Base-by-base conservation (phyloP, 2,329 filamentous ascomycete genomes). In the Camptophora hylomeconis region DNA sequence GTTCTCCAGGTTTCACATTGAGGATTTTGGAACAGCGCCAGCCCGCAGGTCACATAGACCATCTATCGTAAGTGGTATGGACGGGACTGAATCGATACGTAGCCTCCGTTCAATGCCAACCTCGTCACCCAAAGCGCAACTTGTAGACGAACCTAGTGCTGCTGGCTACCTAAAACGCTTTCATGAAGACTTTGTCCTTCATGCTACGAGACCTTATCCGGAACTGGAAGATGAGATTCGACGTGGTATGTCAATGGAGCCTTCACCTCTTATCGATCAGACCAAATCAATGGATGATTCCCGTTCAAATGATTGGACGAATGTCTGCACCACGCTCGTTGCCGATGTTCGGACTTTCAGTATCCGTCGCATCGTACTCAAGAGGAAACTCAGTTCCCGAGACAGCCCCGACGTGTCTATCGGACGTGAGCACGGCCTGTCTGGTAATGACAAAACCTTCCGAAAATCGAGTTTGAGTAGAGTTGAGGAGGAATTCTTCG, bases 151-250 rank as follows among this genome's bases (percentile, higher is more conserved):
- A 13, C 52, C 62, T 30, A 69, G 69, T 37, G 67, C 71, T 10
- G 67, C 65, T 33, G 69, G 69, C 3, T 72, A 66, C 61, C 45
- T 73, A 13, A 64, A 61, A 33, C 52, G 51, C 7, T 71, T 68
- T 37, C 69, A 73, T 42, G 61, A 69, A 33, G 69, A 74, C 44
- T 73, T 72, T 39, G 54, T 62, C 7, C 56, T 74, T 2, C 69
- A 74, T 47, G 69, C 65, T 9, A 65, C 71, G 20, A 60, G 61
- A 20, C 67, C 67, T 3, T 72, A 72, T 34, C 40, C 49, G 3
- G 52, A 57, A 11, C 45, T 72, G 4, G 60, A 67, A 41, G 56
- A 59, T 10, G 67, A 73, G 26, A 62, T 73, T 37, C 67, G 60
- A 41, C 56, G 57, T 23, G 63, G 67, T 5, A 72, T 73, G 69